A percentile compares a stretch with the other conserved stretches of the same genome.
These are phyloP conservation scores for Coffea eugenioides DNA, from an alignment of 257 asterid genomes.

Conservation along the genomic window DNA sequence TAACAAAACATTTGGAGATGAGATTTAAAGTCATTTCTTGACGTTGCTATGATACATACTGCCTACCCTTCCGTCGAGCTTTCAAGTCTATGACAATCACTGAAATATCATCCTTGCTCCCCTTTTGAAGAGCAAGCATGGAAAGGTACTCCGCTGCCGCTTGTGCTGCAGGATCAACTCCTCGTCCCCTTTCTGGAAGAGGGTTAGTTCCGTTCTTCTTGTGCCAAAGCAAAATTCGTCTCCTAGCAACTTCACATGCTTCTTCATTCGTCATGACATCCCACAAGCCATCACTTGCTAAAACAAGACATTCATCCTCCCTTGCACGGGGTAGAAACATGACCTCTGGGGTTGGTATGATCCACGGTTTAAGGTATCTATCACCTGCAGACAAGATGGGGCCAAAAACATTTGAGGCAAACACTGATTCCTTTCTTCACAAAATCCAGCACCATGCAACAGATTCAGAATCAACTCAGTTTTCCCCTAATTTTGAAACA, in stretches of 20 bases:
- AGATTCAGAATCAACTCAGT: neutral
- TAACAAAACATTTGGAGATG: neutral
- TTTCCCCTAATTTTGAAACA: neutral
- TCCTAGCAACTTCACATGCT: conserved; percentile 65
- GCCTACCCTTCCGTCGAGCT: conserved; percentile 57
- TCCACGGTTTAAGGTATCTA: conserved; percentile 78
- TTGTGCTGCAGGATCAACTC: conserved; percentile 80
- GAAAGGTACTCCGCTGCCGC: conserved; percentile 79
- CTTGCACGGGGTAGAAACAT: conserved; percentile 60
- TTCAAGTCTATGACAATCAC: conserved; percentile 75
- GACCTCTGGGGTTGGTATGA: conserved; percentile 82
- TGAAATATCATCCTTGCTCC: conserved; percentile 73
- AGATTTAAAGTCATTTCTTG: neutral
- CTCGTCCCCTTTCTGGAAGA: conserved; percentile 51
- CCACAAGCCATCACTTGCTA: conserved; percentile 89
- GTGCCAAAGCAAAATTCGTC: conserved; percentile 73
- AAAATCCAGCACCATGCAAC: neutral
- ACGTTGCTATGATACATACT: conserved; percentile 44
- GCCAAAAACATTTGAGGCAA: neutral
- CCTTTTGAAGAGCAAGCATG: conserved; percentile 62
- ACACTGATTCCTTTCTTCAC: neutral
- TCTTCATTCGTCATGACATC: conserved; percentile 75
- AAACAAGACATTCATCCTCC: conserved; percentile 74
- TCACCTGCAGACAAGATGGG: conserved; percentile 46
- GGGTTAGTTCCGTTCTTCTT: conserved; percentile 52